Base-by-base conservation (phyloP, 768 basidiomycete species). In the Tulasnella sp. region DNA sequence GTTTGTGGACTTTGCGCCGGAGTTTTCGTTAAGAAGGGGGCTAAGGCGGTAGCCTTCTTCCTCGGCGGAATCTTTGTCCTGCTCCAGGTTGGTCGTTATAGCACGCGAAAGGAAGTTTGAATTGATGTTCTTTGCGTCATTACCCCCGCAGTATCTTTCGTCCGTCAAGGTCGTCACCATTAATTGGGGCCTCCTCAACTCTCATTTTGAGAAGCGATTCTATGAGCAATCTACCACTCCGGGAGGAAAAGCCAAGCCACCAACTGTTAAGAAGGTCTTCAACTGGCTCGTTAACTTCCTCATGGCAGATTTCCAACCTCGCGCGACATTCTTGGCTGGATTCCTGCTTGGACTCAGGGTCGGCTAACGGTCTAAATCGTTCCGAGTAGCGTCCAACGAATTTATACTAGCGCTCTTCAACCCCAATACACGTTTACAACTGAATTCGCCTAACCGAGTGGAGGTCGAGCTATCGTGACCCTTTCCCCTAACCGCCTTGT, bases 21-120 rank as follows among this genome's bases (percentile, higher is more conserved):
- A 0, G 89, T 99, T 0, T 99, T 99, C 84, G 88, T 97, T 83
- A 98, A 98, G 87, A 98, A 97, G 86, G 97, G 97, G n/a, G 91
- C 93, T 11, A 94, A 93, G 85, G 88, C 90, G 2, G 86, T 93
- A 16, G 97, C 96, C 0, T 96, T 96, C 86, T 84, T 93, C 64
- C 86, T 98, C n/a, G 97, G 97, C 3, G 96, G 96, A 3, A 87
- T 94, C 2, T 99, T 98, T 82, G 93, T 98, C 31, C 86, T 98
- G 72, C 89, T 99, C 12, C 96, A 97, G 90, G 96, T 96, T 80
- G 73, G 90, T 84, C 5, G 12, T 34, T n/a, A 46, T 12, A 20
- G 22, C 64, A 22, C 18, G 46, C 46, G 40, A 7, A 5, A 1
- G 24, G 48, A 44, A 64, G 24, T 8, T 78, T 78, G 69, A 24